Conservation (phyloP, 1,284 basidiomycete genomes). For the Cutaneotrichosporon dermatis region DNA sequence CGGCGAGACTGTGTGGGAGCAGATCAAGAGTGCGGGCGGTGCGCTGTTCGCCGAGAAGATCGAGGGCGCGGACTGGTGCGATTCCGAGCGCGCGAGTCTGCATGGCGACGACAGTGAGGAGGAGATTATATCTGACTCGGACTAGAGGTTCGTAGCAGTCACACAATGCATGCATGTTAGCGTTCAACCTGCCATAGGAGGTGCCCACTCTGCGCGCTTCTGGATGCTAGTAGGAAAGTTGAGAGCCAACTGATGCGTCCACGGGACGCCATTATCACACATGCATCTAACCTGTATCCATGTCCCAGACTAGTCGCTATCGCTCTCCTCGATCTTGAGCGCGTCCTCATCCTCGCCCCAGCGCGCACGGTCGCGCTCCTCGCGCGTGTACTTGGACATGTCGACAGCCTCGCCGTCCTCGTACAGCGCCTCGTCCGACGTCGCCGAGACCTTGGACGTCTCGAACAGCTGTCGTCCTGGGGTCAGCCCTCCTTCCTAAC, state of each 20-base stretch:
- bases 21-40: slow-evolving; percentile 40
- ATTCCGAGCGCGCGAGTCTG: slow-evolving; percentile 19
- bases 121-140: slow-evolving; percentile 20
- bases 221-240: too few species aligned
- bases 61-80: slow-evolving; percentile 32
- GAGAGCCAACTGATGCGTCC: too few species aligned
- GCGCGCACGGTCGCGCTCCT: slow-evolving; percentile 57
- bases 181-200: too few species aligned
- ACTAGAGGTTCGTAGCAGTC: slow-evolving; percentile 1
- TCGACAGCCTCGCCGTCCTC: slow-evolving; percentile 84
- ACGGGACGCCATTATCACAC: neutral
- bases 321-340: slow-evolving; percentile 12
- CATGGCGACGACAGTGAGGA: slow-evolving; percentile 25
- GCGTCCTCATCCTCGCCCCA: slow-evolving; percentile 57
- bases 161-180: neutral
- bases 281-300: slow-evolving; percentile 6
- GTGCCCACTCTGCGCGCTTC: too few species aligned
- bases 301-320: slow-evolving; percentile 13
- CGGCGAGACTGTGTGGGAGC: slow-evolving; percentile 39
- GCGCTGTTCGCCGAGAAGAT: slow-evolving; percentile 45
- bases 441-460: slow-evolving; percentile 64
- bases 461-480: slow-evolving; percentile 85
- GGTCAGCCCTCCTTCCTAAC: neutral
- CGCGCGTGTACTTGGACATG: slow-evolving; percentile 76
- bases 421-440: slow-evolving; percentile 64